Evolutionary conservation across 1,139 yeast species (phyloP).

Genomic region (Suzukiozyma palmioleophila): DNA sequence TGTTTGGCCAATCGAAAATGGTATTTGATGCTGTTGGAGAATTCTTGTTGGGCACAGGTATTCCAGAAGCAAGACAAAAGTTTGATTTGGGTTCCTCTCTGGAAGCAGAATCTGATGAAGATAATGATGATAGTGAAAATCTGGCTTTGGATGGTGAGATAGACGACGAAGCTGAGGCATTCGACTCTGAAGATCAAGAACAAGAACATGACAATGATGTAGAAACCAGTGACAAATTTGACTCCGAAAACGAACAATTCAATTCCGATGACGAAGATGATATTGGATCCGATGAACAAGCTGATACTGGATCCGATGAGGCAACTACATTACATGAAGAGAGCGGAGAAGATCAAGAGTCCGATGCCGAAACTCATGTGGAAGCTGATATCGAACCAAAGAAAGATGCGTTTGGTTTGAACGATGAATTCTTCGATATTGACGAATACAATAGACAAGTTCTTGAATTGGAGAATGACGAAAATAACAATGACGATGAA

Average conservation of each 20-base stretch:
- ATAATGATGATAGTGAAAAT: conserved; percentile 11
- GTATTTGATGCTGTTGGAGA: conserved; percentile 43
- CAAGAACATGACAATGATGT: conserved; percentile 6
- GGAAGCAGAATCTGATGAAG: conserved; percentile 13
- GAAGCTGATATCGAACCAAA: conserved; percentile 10
- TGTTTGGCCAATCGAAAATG: conserved; percentile 89
- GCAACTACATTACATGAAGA: neutral
- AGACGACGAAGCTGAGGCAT: conserved; percentile 15
- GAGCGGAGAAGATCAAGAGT: conserved; percentile 8
- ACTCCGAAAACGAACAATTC: conserved; percentile 4
- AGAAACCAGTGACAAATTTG: conserved; percentile 7
- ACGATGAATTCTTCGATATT: conserved; percentile 81
- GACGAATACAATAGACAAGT: conserved; percentile 84
- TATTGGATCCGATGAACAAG: conserved; percentile 16
- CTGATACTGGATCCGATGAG: conserved; percentile 11
- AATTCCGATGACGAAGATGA: conserved; percentile 15
- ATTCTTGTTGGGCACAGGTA: conserved; percentile 34
- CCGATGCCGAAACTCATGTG: conserved; percentile 12
- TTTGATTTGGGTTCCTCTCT: conserved; percentile 14
- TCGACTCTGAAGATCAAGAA: conserved; percentile 6
- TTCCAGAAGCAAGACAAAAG: conserved; percentile 10
- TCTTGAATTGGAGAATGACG: conserved; percentile 57
- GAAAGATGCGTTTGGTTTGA: conserved; percentile 62
- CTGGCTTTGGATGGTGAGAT: conserved; percentile 17
- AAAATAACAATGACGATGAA: conserved; percentile 41